Evolutionary conservation across 805 yeast genomes (phyloP), one percentile per base, ranked within the genome.

Genomic region (Naumovozyma dairenensis): DNA sequence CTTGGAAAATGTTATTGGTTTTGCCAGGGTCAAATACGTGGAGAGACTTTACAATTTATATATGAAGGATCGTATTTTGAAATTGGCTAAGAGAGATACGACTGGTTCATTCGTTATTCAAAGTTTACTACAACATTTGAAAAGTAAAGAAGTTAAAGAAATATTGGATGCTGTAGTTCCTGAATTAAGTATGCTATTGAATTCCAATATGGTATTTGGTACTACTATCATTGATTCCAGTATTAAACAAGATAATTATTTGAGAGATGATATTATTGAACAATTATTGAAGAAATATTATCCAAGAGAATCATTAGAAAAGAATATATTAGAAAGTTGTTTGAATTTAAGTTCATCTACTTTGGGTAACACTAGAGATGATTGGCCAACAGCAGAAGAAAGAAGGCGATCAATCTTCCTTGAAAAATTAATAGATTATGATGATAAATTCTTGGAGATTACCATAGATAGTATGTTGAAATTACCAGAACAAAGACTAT

Each of bases 321-420:
- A 55, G 4, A 75, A 69, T 38, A 67, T 83, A 31, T 61, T 82
- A 40, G 93, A 82, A 44, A 79, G 77, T 39, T 70, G 80, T 16
- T 63, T 84, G 33, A 71, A 71, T 45, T 57, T 84, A 41, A 66
- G 77, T 4, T 62, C 71, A 1, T 81, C 93, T 0, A 84, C 94
- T 0, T 60, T 84, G 36, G 92, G 89, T 20, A 81, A 82, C 56
- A 79, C 85, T 2, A 72, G 72, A 42, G 93, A 76, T 45, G 94
- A 84, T 54, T 83, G 94, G 94, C 94, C 94, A 30, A 84, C 94
- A 1, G 80, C 86, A 0, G 92, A 82, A 47, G 94, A 84, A 53
- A 72, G 93, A 65, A 73, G 87, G 61, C 65, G 92, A 40, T 66
- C 94, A 0, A 46, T 83, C 14, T 79, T 86, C 45, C 59, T 82